Percentiles rank a stretch among this genome's conserved stretches.
Conservation (phyloP, 345 rosid genomes). For the Streptanthus diversifolius region DNA sequence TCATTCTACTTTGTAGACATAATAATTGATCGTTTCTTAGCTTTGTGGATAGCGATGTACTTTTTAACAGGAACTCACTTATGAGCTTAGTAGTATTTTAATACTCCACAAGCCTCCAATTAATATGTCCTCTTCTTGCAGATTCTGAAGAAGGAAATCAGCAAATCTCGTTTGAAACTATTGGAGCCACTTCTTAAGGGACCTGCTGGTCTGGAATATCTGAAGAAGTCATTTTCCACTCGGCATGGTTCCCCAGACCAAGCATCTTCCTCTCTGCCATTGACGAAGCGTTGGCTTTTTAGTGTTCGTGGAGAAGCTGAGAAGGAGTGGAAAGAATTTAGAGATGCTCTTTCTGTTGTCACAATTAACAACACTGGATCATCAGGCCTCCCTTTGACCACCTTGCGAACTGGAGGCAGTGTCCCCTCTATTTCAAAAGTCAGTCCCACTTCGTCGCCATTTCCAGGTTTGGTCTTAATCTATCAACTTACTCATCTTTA, state of each 20-base stretch:
- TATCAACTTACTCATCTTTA: not conserved
- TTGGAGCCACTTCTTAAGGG: slow-evolving; percentile 87
- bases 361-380: slow-evolving; percentile 37
- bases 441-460: slow-evolving; percentile 19
- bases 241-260: slow-evolving; percentile 53
- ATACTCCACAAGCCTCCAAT: not conserved
- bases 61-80: not conserved
- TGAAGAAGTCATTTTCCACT: slow-evolving; percentile 59
- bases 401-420: slow-evolving; percentile 75
- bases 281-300: slow-evolving; percentile 64
- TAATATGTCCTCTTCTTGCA: slow-evolving; percentile 24
- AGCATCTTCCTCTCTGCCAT: slow-evolving; percentile 48
- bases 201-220: slow-evolving; percentile 77
- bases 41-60: not conserved
- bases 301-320: slow-evolving; percentile 47
- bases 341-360: slow-evolving; percentile 43
- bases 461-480: slow-evolving; percentile 41
- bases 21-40: not conserved
- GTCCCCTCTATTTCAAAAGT: slow-evolving; percentile 39
- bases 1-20: not conserved
- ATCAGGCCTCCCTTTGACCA: slow-evolving; percentile 51
- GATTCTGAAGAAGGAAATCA: slow-evolving; percentile 72
- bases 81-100: not conserved
- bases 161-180: slow-evolving; percentile 68
- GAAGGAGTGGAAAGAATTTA: slow-evolving; percentile 78